phyloP scores from a whole-genome alignment of 192 early-diverging fungal genomes.

The Coemansia sp. region DNA sequence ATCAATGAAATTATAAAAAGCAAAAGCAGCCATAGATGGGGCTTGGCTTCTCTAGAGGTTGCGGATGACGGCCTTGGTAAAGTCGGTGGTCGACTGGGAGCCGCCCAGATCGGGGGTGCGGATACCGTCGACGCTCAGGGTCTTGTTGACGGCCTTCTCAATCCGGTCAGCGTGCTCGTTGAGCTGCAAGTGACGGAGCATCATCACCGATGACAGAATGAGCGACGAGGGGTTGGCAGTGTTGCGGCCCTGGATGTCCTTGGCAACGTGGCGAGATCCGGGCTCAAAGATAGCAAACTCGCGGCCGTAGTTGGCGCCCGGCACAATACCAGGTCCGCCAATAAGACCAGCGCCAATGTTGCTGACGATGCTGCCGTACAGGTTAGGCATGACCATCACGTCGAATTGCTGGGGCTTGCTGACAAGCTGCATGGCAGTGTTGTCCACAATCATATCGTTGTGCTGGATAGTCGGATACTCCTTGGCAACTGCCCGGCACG shows the following conservation, averaged over 20 bases:
- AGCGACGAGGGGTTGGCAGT: constrained; percentile 94
- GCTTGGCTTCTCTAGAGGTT: constrained; percentile 28
- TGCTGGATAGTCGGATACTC: constrained; percentile 91
- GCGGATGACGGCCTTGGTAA: constrained; percentile 84
- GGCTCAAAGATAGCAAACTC: constrained; percentile 98
- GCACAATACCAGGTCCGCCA: constrained; percentile 93
- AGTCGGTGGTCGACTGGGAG: constrained; percentile 83
- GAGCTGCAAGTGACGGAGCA: constrained; percentile 94
- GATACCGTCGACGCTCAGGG: constrained; percentile 72
- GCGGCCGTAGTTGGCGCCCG: constrained; percentile 96
- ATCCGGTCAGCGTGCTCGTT: constrained; percentile 89
- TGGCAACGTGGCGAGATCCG: constrained; percentile 96
- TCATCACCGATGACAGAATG: constrained; percentile 88
- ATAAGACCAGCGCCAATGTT: constrained; percentile 97
- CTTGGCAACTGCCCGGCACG: constrained; percentile 94
- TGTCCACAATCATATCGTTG: constrained; percentile 99
- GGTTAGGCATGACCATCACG: constrained; percentile 99
- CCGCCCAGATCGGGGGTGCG: constrained; percentile 92
- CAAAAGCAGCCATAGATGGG: neutral
- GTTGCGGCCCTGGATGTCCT: constrained; percentile 94
- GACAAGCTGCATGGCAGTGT: constrained; percentile 99
- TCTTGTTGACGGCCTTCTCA: constrained; percentile 84
- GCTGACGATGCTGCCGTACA: constrained; percentile 99
- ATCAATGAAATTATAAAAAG: neutral
- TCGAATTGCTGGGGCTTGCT: constrained; percentile 97